phyloP scores from a whole-genome alignment of 768 basidiomycete genomes.

The Hortiboletus flavorubellus region DNA sequence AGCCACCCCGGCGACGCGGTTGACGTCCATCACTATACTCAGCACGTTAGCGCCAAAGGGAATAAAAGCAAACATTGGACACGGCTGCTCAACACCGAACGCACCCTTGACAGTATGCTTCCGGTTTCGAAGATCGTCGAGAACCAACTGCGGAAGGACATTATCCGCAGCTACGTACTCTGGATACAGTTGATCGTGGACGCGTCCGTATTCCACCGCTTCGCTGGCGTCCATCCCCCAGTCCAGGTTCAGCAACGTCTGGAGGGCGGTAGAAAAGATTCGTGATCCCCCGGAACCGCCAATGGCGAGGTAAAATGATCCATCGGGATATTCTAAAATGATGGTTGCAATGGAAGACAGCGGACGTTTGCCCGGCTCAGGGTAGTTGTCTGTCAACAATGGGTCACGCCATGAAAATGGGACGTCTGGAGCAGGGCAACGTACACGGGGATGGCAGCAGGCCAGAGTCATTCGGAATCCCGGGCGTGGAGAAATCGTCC shows the following conservation, averaged over 20 bases:
- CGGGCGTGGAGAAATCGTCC: slow-evolving; percentile 92
- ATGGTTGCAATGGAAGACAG: slow-evolving; percentile 81
- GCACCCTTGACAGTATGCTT: slow-evolving; percentile 74
- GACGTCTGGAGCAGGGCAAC: slow-evolving; percentile 15
- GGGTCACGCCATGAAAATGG: neutral
- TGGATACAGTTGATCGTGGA: slow-evolving; percentile 88
- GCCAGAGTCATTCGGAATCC: slow-evolving; percentile 78
- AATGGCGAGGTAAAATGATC: slow-evolving; percentile 66
- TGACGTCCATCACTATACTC: too few species aligned
- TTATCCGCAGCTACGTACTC: slow-evolving; percentile 53
- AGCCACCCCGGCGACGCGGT: slow-evolving; percentile 30
- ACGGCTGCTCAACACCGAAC: slow-evolving; percentile 10
- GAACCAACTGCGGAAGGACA: slow-evolving; percentile 51
- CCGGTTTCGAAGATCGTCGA: slow-evolving; percentile 51
- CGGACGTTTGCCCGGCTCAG: slow-evolving; percentile 83
- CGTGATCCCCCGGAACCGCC: slow-evolving; percentile 89
- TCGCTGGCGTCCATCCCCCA: slow-evolving; percentile 77
- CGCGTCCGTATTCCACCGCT: slow-evolving; percentile 80
- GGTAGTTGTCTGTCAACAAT: slow-evolving; percentile 70
- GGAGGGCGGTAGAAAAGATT: slow-evolving; percentile 79
- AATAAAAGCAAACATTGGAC: too few species aligned
- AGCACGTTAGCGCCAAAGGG: too few species aligned
- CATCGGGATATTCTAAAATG: slow-evolving; percentile 75
- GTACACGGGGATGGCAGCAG: slow-evolving; percentile 78
- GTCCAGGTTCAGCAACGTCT: slow-evolving; percentile 69